Evolutionary conservation across 2,329 filamentous ascomycete genomes (phyloP).

Genomic region (Epichloe baconii): DNA sequence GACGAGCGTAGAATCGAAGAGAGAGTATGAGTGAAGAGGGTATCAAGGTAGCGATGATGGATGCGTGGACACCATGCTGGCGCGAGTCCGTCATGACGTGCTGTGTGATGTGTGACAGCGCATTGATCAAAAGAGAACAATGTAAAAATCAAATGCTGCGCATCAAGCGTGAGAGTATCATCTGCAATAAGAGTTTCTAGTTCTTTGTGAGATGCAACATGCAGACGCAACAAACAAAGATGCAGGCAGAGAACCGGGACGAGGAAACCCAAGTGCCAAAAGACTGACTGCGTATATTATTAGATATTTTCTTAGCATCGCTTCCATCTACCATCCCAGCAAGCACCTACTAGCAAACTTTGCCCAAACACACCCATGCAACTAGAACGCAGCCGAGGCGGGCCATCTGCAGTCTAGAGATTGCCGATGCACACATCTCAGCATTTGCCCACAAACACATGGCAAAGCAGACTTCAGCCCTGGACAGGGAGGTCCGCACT

Average conservation of each 20-base stretch:
- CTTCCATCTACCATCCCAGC: neutral
- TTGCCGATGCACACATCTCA: neutral
- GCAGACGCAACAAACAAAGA: neutral
- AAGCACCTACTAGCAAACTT: neutral
- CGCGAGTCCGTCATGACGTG: neutral
- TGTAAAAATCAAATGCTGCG: no score
- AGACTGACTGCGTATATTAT: no score
- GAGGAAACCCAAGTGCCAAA: neutral
- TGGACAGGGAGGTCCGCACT: no score
- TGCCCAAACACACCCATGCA: neutral
- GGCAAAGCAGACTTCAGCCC: neutral
- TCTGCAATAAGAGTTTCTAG: no score
- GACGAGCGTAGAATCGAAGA: slow-evolving; percentile 7
- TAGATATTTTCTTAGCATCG: no score
- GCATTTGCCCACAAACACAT: neutral
- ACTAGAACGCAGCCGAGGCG: neutral
- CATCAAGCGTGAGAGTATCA: no score
- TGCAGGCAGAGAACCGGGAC: neutral
- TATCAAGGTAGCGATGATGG: slow-evolving; percentile 1
- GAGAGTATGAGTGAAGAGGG: neutral
- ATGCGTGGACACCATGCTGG: slow-evolving; percentile 3
- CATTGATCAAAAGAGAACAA: neutral
- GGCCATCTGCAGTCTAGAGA: neutral
- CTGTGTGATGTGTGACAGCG: neutral
- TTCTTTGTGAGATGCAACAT: no score